Percentiles rank a stretch among this genome's conserved stretches.
These are phyloP conservation scores for Cladosporium sphaerospermum DNA, from an alignment of 2,329 filamentous ascomycete genomes.

Conservation along the genomic window DNA sequence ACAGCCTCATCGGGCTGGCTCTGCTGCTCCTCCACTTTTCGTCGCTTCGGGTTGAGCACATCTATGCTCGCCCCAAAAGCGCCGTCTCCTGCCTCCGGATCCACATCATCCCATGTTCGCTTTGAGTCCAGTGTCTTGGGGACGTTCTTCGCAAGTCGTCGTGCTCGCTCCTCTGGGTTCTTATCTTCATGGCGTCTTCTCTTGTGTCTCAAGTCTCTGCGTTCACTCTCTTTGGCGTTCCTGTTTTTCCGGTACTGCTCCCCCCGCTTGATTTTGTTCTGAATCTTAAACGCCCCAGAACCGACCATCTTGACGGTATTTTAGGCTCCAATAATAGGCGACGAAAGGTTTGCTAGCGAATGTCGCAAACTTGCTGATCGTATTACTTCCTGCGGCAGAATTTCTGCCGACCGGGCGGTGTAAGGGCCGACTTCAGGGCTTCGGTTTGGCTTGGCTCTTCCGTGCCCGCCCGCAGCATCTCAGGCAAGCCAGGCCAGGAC, in stretches of 20 bases:
- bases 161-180: slow-evolving; percentile 67
- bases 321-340: not conserved
- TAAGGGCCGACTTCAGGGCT: not conserved
- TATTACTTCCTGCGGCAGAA: slow-evolving; percentile 3
- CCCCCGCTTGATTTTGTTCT: slow-evolving; percentile 66
- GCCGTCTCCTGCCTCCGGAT: slow-evolving; percentile 35
- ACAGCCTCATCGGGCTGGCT: slow-evolving; percentile 14
- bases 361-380: slow-evolving; percentile 6
- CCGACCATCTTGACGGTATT: slow-evolving; percentile 9
- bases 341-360: not conserved
- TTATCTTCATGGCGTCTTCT: slow-evolving; percentile 80
- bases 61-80: slow-evolving; percentile 39
- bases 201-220: slow-evolving; percentile 68
- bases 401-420: slow-evolving; percentile 10
- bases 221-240: slow-evolving; percentile 64
- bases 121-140: slow-evolving; percentile 80
- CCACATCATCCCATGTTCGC: slow-evolving; percentile 69
- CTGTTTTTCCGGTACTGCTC: slow-evolving; percentile 75
- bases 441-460: slow-evolving; percentile 2
- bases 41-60: slow-evolving; percentile 40
- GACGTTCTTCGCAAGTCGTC: slow-evolving; percentile 70
- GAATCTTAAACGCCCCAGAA: slow-evolving; percentile 26
- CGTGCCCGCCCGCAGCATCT: not conserved
- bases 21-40: slow-evolving; percentile 32
- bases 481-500: not conserved